Evolutionary conservation across 805 yeast species (phyloP), one percentile per base, ranked within the genome.

Genomic region (Wickerhamomyces chaumierensis): DNA sequence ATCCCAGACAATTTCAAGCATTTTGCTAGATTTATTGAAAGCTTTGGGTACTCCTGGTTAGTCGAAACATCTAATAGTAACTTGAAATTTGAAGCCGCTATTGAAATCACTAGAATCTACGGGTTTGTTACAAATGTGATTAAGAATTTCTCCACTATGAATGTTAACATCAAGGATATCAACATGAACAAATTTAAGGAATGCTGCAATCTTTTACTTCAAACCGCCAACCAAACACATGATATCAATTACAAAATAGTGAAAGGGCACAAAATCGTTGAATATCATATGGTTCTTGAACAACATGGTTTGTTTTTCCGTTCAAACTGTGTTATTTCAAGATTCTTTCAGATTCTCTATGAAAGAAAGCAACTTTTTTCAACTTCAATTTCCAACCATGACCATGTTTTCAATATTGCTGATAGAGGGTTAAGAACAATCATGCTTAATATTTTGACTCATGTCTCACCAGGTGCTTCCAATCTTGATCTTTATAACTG

Each of bases 71-170:
- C 29, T 8, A 25, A 9, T 14, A 25, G 14, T 8, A 14, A 25
- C n/a, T 13, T 25, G 29, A 25, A 14, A 25, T 4, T 25, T 5
- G n/a, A 9, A 4, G 29, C 29, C 14, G 29, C 29, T 13, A 13
- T 25, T 31, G 75, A 80, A 31, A 60, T 90, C 18, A 77, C 94
- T 0, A 78, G 90, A 0, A 98, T 92, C 58, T 61, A 90, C 18
- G 86, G 86, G 57, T 87, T 96, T 0, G 81, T 94, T 38, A 95
- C 96, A 0, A 72, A 71, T 0, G 44, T 71, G 16, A 58, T 67
- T 31, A 61, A 61, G 25, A 60, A 71, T 12, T 62, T 68, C 3
- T 62, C 63, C 42, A 53, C 58, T 13, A 53, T 70, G 9, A 48
- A 52, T 1, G 31, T 31, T 8, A 21, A 41, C 2, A 16, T 44